Base-by-base conservation (phyloP, 257 asterid species). In the Hygrophila difformis region DNA sequence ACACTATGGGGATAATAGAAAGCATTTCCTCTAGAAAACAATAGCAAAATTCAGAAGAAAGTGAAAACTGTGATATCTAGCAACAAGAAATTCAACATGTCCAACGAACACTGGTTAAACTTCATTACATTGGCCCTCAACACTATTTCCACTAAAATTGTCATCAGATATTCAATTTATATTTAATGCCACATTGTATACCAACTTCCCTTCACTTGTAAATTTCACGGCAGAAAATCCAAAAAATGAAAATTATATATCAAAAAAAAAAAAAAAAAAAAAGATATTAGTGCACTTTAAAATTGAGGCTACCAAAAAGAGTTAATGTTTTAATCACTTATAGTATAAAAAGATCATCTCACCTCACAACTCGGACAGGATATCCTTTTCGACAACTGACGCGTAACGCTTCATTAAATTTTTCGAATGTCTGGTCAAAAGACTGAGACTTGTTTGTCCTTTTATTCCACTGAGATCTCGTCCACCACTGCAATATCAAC, bases 281-380 rank as follows among this genome's bases (percentile, higher is more conserved):
- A n/a, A n/a, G n/a, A n/a, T n/a, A n/a, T n/a, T n/a, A n/a, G n/a
- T n/a, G n/a, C n/a, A n/a, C n/a, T n/a, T n/a, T n/a, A n/a, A n/a
- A n/a, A n/a, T n/a, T n/a, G n/a, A n/a, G n/a, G n/a, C n/a, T n/a
- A n/a, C n/a, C n/a, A n/a, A n/a, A n/a, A n/a, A n/a, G n/a, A n/a
- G n/a, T n/a, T n/a, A 22, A 18, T n/a, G 3, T 22, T 45, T 34
- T 3, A 47, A 23, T 18, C 9, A 18, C 21, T 17, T 2, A 7
- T 12, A 24, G 13, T 13, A 34, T 11, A 47, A 10, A 26, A 44
- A 50, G 14, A 38, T 23, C 22, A 53, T 64, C 64, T 72, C 59
- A 87, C 97, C 97, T 78, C 49, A 87, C 97, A 55, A 87, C 97
- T 34, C 97, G 93, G 44, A 87, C 88, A 35, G 97, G 95, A 73